Evolutionary conservation across 2,329 filamentous ascomycete genomes (phyloP).

Genomic region (Daldinia eschscholtzii): DNA sequence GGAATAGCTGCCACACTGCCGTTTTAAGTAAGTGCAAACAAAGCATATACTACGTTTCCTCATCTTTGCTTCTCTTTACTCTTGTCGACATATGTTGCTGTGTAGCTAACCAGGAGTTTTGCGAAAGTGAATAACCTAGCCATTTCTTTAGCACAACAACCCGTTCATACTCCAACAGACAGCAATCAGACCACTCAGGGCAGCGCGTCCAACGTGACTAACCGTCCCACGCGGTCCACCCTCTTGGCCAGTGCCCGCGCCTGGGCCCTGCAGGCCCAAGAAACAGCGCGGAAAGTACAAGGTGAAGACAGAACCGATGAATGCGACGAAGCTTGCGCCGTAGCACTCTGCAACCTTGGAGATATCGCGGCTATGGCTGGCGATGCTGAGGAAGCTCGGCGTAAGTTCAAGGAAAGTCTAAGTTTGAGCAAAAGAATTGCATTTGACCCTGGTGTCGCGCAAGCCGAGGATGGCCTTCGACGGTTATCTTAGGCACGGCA

Average conservation of each 20-base stretch:
- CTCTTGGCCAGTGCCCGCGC: conserved; percentile 77
- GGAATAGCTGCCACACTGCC: conserved; percentile 78
- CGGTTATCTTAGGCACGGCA: conserved; percentile 38
- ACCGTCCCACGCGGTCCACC: conserved; percentile 64
- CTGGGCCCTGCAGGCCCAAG: conserved; percentile 84
- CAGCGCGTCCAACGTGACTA: conserved; percentile 49
- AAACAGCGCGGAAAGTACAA: conserved; percentile 73
- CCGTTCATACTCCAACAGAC: conserved; percentile 54
- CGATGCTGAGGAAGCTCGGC: conserved; percentile 72
- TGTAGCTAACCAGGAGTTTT: conserved; percentile 38
- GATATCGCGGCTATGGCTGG: conserved; percentile 84
- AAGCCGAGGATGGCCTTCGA: conserved; percentile 65
- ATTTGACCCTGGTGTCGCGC: conserved; percentile 64
- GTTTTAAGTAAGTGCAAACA: conserved; percentile 72
- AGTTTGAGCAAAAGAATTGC: conserved; percentile 68
- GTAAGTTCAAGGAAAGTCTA: conserved; percentile 76
- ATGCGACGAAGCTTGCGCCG: conserved; percentile 86
- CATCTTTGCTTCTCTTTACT: background rate
- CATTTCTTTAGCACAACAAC: conserved; percentile 78
- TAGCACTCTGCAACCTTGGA: conserved; percentile 87
- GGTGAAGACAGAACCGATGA: conserved; percentile 78
- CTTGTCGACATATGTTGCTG: background rate
- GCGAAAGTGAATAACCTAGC: conserved; percentile 81
- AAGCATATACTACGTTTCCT: conserved; percentile 8
- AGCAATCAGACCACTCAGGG: conserved; percentile 50